Evolutionary conservation across 2,329 filamentous ascomycete genomes (phyloP), one percentile per base, ranked within the genome.

Genomic region (Aspergillus tubingensis): DNA sequence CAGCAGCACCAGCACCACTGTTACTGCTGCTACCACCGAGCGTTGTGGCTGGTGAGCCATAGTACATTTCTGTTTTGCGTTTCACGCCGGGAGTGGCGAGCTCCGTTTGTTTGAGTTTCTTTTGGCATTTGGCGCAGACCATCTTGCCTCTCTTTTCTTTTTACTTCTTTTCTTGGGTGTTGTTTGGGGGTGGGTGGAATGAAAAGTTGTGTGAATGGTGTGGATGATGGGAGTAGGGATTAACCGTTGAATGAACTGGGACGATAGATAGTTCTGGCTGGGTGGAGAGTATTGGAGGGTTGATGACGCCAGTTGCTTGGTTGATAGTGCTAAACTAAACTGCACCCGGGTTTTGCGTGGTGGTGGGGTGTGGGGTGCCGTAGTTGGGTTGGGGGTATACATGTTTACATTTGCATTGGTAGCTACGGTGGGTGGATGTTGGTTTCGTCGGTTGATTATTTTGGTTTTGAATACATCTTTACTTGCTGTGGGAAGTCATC

Each of bases 21-120:
- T 55, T 56, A 19, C 10, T 30, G 27, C 21, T 79, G 77, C 48
- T 76, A 25, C 74, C 72, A 39, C 74, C 72, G 30, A 72, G 25
- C 11, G 71, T 70, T 51, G 63, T 69, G 11, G 83, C 78, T 1
- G 85, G 75, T 2, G 86, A 88, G 51, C 86, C 86, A 68, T 86
- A 83, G 73, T 88, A 88, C 77, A 88, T 86, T 55, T 89, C 86
- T 69, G 76, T 85, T 80, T 86, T 88, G 77, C 86, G 86, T 76
- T 88, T 89, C 63, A 89, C 86, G 27, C 81, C 83, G 0, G 86
- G 86, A 0, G 86, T 89, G 62, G 85, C 86, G 59, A 89, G 82
- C 11, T 83, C 80, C 13, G 86, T 88, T 56, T 81, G 77, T 73
- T 86, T 86, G 58, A 83, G 77, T 56, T 85, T 81, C 73, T 86